A percentile compares a stretch with the other conserved stretches of the same genome.
Conservation (phyloP, 2,329 filamentous ascomycete species). For the Paracorniculantispora psalliotae region DNA sequence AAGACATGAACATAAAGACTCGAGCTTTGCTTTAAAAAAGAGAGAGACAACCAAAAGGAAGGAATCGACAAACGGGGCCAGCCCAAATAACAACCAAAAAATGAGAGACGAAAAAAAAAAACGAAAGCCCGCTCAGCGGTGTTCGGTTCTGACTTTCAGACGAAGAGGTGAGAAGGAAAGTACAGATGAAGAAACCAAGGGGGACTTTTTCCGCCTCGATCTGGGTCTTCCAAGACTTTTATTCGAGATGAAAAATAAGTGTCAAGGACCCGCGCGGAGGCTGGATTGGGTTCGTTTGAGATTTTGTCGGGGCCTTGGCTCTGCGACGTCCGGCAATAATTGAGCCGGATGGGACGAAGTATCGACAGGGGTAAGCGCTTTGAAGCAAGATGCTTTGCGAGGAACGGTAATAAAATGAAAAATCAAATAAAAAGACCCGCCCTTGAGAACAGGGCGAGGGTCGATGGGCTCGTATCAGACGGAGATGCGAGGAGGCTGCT, state of each 20-base stretch:
- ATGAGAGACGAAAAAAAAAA: not conserved
- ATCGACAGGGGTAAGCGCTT: not conserved
- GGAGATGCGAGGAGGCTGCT: not conserved
- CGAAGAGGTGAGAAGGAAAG: slow-evolving; percentile 6
- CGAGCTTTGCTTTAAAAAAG: not conserved
- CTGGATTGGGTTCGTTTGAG: not conserved
- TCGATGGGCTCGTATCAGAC: not conserved
- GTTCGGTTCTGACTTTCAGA: slow-evolving; percentile 7
- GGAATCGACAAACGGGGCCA: slow-evolving; percentile 9
- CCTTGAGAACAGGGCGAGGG: not conserved
- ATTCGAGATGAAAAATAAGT: not conserved
- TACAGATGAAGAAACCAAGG: slow-evolving; percentile 14
- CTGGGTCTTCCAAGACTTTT: not conserved
- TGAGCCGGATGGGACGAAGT: not conserved
- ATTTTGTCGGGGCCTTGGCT: not conserved
- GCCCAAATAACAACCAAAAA: slow-evolving; percentile 12
- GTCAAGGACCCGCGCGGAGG: not conserved
- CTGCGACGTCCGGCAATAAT: not conserved
- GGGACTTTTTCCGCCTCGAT: not conserved
- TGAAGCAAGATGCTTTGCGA: not conserved
- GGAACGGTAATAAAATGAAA: no score
- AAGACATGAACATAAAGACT: not conserved
- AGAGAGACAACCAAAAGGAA: not conserved
- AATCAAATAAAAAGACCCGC: no score
- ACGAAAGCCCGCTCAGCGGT: slow-evolving; percentile 10